Percentiles rank a stretch among this genome's conserved stretches.
Evolutionary conservation across 805 yeast species (phyloP).

Genomic region (Barnettozyma californica): DNA sequence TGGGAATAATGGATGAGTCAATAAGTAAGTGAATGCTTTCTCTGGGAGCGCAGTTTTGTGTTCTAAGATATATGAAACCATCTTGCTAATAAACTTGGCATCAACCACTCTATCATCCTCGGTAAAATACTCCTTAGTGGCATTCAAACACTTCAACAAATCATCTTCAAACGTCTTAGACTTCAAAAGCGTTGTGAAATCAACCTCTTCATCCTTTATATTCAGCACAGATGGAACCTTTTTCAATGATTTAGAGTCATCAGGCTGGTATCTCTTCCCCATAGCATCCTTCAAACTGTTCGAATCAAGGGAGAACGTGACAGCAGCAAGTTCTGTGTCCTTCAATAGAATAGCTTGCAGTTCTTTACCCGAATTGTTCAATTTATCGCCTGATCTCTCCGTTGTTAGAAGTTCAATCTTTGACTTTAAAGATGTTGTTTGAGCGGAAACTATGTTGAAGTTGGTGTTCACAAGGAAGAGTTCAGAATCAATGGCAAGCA

Average conservation of each 20-base stretch:
- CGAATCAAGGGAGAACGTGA: slow-evolving; percentile 53
- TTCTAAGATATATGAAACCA: slow-evolving; percentile 39
- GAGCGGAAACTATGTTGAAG: slow-evolving; percentile 23
- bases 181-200: slow-evolving; percentile 21
- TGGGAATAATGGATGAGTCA: slow-evolving; percentile 89
- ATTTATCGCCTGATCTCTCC: slow-evolving; percentile 7
- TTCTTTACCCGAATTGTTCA: slow-evolving; percentile 8
- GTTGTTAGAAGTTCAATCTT: slow-evolving; percentile 13
- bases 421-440: slow-evolving; percentile 15
- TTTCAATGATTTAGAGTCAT: slow-evolving; percentile 13
- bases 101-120: slow-evolving; percentile 66
- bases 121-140: slow-evolving; percentile 47
- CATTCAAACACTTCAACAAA: slow-evolving; percentile 27
- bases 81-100: slow-evolving; percentile 43
- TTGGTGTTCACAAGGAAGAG: slow-evolving; percentile 34
- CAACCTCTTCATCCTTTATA: slow-evolving; percentile 12
- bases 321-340: slow-evolving; percentile 23
- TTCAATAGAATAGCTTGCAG: slow-evolving; percentile 17
- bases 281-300: slow-evolving; percentile 65
- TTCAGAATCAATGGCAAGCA: slow-evolving; percentile 22
- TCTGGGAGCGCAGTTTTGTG: slow-evolving; percentile 29
- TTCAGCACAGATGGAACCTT: slow-evolving; percentile 26
- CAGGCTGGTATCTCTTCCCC: slow-evolving; percentile 45
- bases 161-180: slow-evolving; percentile 27
- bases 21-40: slow-evolving; percentile 58